phyloP scores from a whole-genome alignment of 495 filamentous ascomycete species.

The Penicillium turbatum region DNA sequence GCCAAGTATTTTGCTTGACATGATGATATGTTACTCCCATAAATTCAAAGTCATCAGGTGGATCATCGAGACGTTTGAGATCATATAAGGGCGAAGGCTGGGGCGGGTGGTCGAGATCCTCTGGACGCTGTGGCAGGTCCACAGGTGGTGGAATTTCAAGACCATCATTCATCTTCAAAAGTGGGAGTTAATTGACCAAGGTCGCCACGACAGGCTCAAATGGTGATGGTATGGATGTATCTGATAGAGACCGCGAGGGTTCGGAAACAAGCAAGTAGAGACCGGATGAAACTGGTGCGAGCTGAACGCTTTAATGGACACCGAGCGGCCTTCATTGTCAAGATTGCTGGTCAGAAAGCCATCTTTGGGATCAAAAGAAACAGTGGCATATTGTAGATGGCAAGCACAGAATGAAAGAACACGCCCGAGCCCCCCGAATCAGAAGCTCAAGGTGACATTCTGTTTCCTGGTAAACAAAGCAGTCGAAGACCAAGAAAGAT shows the following conservation, averaged over 20 bases:
- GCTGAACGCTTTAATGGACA: conserved; percentile 1
- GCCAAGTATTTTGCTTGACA: neutral
- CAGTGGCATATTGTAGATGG: neutral
- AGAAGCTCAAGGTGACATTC: neutral
- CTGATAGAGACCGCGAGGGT: neutral
- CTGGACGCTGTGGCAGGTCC: neutral
- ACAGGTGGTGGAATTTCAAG: neutral
- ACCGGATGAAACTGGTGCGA: neutral
- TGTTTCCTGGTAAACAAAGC: neutral
- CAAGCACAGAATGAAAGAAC: conserved; percentile 2
- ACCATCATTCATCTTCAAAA: too few relatives aligned
- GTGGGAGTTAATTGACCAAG: neutral
- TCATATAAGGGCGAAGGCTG: conserved; percentile 3
- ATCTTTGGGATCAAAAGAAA: neutral
- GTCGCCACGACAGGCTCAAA: neutral
- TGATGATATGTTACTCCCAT: neutral
- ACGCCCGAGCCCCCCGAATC: neutral
- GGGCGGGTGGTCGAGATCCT: conserved; percentile 1
- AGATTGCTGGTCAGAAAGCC: neutral
- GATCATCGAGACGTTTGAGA: conserved; percentile 21
- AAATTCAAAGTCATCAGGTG: conserved; percentile 19
- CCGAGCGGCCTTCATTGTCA: neutral
- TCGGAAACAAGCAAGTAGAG: neutral
- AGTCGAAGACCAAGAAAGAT: neutral
- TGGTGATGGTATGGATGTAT: neutral